phyloP scores from a whole-genome alignment of 371 early-diverging fungal genomes.

The Furculomyces boomerangus region DNA sequence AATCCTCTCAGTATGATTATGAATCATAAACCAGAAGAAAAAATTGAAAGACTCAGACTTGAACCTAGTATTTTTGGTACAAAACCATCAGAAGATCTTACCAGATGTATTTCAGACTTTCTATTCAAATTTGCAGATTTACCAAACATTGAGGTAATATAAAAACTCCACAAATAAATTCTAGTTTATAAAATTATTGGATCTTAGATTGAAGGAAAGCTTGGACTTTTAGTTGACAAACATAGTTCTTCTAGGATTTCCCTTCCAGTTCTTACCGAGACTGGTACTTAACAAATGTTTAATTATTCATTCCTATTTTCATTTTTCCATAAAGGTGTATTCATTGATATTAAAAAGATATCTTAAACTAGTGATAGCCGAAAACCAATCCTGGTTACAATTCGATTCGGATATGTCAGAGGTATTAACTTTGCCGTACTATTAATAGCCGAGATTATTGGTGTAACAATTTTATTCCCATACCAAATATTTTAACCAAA shows the following conservation, averaged over 20 bases:
- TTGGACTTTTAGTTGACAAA: slow-evolving; percentile 52
- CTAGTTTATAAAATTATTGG: slow-evolving; percentile 3
- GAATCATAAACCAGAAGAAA: not conserved
- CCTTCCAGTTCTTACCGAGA: slow-evolving; percentile 44
- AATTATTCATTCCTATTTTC: not conserved
- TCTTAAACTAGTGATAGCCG: not conserved
- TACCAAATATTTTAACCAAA: not conserved
- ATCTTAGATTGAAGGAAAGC: slow-evolving; percentile 63
- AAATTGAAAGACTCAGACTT: slow-evolving; percentile 3
- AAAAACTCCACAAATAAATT: not conserved
- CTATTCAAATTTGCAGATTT: slow-evolving; percentile 29
- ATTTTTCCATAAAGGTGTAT: not conserved
- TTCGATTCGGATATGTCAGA: slow-evolving; percentile 51
- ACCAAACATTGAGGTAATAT: slow-evolving; percentile 38
- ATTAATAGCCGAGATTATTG: too few species aligned
- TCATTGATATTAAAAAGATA: not conserved
- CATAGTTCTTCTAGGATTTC: slow-evolving; percentile 30
- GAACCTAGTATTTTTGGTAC: slow-evolving; percentile 27
- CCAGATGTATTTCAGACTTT: slow-evolving; percentile 37
- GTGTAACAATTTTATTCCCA: slow-evolving; percentile 4
- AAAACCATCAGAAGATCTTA: slow-evolving; percentile 38
- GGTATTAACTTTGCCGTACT: not conserved
- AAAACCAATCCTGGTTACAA: slow-evolving; percentile 15
- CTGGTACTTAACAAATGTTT: slow-evolving; percentile 25
- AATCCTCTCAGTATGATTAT: not conserved